Evolutionary conservation across 257 asterid genomes (phyloP).

Genomic region (Capsicum pubescens): DNA sequence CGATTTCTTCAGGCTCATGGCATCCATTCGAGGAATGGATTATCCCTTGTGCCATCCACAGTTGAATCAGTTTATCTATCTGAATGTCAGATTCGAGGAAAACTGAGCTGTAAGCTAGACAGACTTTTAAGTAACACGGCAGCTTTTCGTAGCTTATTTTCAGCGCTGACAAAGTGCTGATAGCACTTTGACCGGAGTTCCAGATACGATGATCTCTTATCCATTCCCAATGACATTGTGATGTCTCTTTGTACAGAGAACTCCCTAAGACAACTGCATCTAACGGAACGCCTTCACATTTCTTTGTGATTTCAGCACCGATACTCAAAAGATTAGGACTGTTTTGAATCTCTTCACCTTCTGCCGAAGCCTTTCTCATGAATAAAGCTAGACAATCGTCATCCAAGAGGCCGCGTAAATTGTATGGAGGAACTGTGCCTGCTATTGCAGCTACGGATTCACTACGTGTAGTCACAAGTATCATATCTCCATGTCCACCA

Average conservation of each 20-base stretch:
- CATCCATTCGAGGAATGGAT: background rate
- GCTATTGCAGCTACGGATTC: conserved; percentile 32
- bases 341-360: background rate
- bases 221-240: background rate
- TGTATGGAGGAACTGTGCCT: conserved; percentile 29
- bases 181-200: background rate
- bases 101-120: conserved; percentile 28
- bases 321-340: background rate
- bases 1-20: background rate
- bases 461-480: conserved; percentile 36
- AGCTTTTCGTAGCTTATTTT: conserved; percentile 20
- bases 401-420: background rate
- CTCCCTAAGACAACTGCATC: background rate
- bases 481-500: conserved; percentile 33
- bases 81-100: conserved; percentile 5
- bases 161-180: background rate
- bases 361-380: background rate
- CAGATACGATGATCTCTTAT: background rate
- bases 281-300: conserved; percentile 9
- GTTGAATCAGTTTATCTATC: background rate
- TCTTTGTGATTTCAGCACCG: conserved; percentile 20
- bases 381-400: conserved; percentile 31
- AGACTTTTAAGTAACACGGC: background rate
- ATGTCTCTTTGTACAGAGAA: background rate
- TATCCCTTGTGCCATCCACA: background rate